phyloP scores from a whole-genome alignment of 805 yeast genomes.

The Monosporozyma aquatica region DNA sequence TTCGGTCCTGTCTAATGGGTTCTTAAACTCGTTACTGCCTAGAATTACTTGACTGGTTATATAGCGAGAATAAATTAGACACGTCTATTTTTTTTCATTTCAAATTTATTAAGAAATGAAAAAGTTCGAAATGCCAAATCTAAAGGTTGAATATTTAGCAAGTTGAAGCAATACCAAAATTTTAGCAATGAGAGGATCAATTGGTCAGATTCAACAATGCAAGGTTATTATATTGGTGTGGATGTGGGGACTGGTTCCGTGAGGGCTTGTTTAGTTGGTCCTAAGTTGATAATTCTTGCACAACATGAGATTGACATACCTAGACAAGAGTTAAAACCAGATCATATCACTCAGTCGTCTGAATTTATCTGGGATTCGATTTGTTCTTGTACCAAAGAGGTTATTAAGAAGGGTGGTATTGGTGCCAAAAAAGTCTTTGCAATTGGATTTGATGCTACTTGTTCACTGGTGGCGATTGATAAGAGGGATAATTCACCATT shows the following conservation, averaged over 20 bases:
- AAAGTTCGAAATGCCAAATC: too few species aligned
- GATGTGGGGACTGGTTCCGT: slow-evolving; percentile 99
- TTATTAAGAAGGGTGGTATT: slow-evolving; percentile 65
- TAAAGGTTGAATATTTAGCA: too few species aligned
- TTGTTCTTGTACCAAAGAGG: slow-evolving; percentile 69
- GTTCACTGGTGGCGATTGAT: slow-evolving; percentile 78
- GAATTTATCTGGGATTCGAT: slow-evolving; percentile 87
- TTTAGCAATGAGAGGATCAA: too few species aligned
- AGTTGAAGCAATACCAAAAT: too few species aligned
- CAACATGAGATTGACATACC: slow-evolving; percentile 72
- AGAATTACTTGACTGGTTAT: too few species aligned
- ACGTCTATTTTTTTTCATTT: too few species aligned
- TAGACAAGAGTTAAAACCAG: slow-evolving; percentile 64
- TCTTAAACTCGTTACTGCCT: too few species aligned
- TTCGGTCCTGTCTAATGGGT: too few species aligned
- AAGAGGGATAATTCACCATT: slow-evolving; percentile 59
- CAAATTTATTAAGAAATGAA: too few species aligned
- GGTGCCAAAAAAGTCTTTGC: slow-evolving; percentile 65
- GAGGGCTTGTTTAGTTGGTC: slow-evolving; percentile 84
- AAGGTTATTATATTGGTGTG: slow-evolving; percentile 59
- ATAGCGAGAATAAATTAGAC: too few species aligned
- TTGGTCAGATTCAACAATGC: too few species aligned
- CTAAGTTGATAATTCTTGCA: slow-evolving; percentile 74
- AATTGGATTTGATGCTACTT: slow-evolving; percentile 94
- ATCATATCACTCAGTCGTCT: slow-evolving; percentile 76